These are phyloP conservation scores for Ophiognomonia clavigignenti-juglandacearum DNA, from an alignment of 2,329 filamentous ascomycete species.

Conservation along the genomic window DNA sequence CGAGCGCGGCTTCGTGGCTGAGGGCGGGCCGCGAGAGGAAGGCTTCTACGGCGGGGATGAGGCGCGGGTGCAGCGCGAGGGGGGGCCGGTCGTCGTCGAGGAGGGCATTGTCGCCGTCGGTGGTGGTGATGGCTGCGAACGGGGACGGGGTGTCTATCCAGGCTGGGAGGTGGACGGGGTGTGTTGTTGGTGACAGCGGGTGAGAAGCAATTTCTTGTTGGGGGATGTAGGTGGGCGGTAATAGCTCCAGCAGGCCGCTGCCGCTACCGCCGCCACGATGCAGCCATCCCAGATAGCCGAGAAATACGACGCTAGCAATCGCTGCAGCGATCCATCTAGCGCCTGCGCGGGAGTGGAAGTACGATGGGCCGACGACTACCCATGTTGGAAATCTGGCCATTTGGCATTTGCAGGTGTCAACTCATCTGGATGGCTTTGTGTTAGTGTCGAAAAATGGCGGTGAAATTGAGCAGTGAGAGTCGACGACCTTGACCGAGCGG, in stretches of 20 bases:
- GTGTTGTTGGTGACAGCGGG: too few relatives aligned
- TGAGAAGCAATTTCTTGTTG: too few relatives aligned
- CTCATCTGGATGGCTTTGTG: neutral
- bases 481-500: neutral
- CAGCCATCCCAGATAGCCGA: neutral
- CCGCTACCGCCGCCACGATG: neutral
- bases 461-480: neutral
- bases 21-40: slow-evolving; percentile 13
- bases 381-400: neutral
- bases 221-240: too few relatives aligned
- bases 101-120: too few relatives aligned
- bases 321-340: neutral
- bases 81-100: neutral
- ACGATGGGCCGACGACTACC: too few relatives aligned
- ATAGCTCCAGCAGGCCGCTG: too few relatives aligned
- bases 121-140: too few relatives aligned
- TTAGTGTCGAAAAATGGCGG: neutral
- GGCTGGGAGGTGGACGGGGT: neutral
- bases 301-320: neutral
- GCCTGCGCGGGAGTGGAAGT: slow-evolving; percentile 5
- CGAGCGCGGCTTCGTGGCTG: slow-evolving; percentile 8
- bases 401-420: too few relatives aligned
- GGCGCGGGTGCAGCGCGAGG: neutral
- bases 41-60: slow-evolving; percentile 1
- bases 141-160: slow-evolving; percentile 12